Base-by-base conservation (phyloP, 1,284 basidiomycete species). In the Mycena citricolor region DNA sequence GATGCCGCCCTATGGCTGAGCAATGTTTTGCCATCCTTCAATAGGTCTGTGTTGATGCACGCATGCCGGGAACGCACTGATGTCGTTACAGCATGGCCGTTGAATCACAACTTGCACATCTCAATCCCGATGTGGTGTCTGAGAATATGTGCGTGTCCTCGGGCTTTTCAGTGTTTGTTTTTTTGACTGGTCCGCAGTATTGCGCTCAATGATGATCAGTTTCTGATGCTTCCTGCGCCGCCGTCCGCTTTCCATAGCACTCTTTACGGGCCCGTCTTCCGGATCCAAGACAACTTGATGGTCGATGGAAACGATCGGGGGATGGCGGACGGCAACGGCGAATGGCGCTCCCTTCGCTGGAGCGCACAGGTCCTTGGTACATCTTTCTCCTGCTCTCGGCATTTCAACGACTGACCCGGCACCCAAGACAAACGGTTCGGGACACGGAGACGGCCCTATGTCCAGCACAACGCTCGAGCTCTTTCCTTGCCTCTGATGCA, bases 401-500 rank as follows among this genome's bases (percentile, higher is more conserved):
- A 5, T n/a, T 28, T 32, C 13, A 17, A 21, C 7, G 13, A 22
- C 14, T 36, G 24, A 20, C 8, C 17, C n/a, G 14, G 19, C 34
- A 10, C 12, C 4, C 51, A 42, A 63, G 66, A 55, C 47, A 52
- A 57, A 39, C 65, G 69, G 13, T 71, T 71, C 48, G 62, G 67
- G n/a, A 52, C 42, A 23, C 60, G 68, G 1, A 45, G 46, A 8
- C 61, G 69, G 8, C 64, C 69, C 5, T 72, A 72, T 51, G 59
- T 70, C 32, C 58, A 61, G 11, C 70, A 73, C 51, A 62, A 69
- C 38, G 68, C 47, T 2, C 54, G 51, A 24, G 41, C 51, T 7
- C 37, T 53, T 20, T 50, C 51, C 13, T 28, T 54, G 2, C 52
- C 52, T 2, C 37, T 54, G 11, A 36, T 54, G 45, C 57, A 58